Conservation (phyloP, 2,329 filamentous ascomycete species). For the Colletotrichum sp. region DNA sequence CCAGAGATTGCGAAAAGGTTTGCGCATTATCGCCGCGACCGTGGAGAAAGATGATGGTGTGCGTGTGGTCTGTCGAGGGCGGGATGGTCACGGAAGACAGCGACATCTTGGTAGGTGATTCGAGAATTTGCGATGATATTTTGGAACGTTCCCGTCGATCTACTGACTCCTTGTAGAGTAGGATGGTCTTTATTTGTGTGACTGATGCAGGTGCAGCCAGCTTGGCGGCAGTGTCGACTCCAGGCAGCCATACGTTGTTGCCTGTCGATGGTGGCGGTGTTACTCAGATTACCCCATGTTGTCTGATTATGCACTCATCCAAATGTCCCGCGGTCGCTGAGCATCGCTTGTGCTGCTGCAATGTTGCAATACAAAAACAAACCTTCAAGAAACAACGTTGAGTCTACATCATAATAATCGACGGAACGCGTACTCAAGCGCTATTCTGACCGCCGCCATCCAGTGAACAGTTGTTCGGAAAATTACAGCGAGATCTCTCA, state of each 20-base stretch:
- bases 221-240: too few species aligned
- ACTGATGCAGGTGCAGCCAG: neutral
- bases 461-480: neutral
- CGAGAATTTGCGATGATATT: neutral
- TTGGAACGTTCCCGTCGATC: neutral
- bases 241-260: neutral
- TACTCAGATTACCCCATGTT: too few species aligned
- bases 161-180: too few species aligned
- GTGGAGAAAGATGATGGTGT: slow-evolving; percentile 52
- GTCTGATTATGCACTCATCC: too few species aligned
- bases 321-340: neutral
- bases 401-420: neutral
- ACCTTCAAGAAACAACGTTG: too few species aligned
- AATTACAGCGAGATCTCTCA: too few species aligned
- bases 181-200: neutral
- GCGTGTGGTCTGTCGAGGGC: slow-evolving; percentile 35
- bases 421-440: neutral
- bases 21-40: slow-evolving; percentile 45
- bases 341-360: neutral
- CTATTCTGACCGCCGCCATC: too few species aligned
- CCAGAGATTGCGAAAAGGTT: slow-evolving; percentile 36
- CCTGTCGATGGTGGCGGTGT: neutral
- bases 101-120: neutral
- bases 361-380: neutral
- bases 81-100: slow-evolving; percentile 4